Evolutionary conservation across 306 rosid species (phyloP), one percentile per base, ranked within the genome.

Genomic region (Datisca glomerata): DNA sequence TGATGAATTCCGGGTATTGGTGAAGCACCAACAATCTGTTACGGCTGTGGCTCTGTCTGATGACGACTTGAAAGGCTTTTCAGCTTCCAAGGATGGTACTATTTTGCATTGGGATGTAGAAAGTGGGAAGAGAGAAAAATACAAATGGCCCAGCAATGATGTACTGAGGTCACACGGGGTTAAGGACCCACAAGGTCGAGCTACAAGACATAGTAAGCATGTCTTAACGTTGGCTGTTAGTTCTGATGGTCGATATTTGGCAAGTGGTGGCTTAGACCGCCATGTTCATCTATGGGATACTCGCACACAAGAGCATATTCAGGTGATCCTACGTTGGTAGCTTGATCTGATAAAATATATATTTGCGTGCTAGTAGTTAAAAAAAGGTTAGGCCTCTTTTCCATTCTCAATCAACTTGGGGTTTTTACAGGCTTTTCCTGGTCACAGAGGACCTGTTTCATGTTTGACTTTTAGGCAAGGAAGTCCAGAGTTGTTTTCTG

Each of bases 241-340:
- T 53, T 80, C 98, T 1, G 98, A 89, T 56, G 81, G 93, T 39
- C 79, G 91, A 24, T 89, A 84, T 70, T 78, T 89, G 67, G 77
- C 93, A 1, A 75, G 79, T 16, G 98, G 95, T 8, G 98, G 98
- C 18, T 72, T 79, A 33, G 98, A 89, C 52, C 85, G 93, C n/a
- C 98, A 89, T 62, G 46, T 89, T 64, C 98, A 89, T 80, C 45
- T 89, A 47, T 89, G 98, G 98, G 98, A 89, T 68, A 75, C 84
- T 6, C 84, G 98, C 27, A 72, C 93, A 23, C 56, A 85, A 47
- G 84, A 75, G 55, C 95, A 89, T 77, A 46, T 89, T 63, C 84
- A 77, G 97, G 97, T 89, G 41, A 31, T 32, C 53, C 18, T 46
- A 19, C 7, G 41, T 67, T 18, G 16, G 2, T 52, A 38, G 41